A percentile compares a stretch with the other conserved stretches of the same genome.
These are phyloP conservation scores for Corynascus novoguineensis DNA, from an alignment of 495 filamentous ascomycete genomes.

Conservation along the genomic window DNA sequence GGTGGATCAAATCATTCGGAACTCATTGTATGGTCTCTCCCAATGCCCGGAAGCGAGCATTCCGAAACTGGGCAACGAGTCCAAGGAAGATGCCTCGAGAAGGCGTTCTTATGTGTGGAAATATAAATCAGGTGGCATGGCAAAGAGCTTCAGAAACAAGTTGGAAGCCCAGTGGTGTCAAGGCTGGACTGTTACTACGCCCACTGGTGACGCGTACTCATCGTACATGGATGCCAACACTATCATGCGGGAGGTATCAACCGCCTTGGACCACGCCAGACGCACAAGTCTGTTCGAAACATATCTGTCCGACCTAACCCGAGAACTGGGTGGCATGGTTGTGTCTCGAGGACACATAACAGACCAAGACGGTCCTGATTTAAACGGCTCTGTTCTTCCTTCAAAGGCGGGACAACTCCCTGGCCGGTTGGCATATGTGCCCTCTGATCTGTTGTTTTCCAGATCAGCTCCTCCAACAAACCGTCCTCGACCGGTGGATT, in stretches of 20 bases:
- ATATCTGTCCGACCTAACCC: neutral
- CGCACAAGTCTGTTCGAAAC: neutral
- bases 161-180: slow-evolving; percentile 6
- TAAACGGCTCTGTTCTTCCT: neutral
- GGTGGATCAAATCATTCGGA: neutral
- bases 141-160: neutral
- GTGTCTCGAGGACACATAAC: too few relatives aligned
- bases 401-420: neutral
- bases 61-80: neutral
- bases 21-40: neutral
- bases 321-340: neutral
- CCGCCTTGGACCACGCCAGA: neutral
- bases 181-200: neutral
- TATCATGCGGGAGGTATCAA: neutral
- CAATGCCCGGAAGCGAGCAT: neutral
- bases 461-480: neutral
- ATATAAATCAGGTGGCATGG: neutral
- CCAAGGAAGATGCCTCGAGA: neutral
- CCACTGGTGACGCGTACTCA: neutral
- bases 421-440: neutral
- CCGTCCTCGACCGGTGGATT: neutral
- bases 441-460: neutral
- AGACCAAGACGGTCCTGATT: neutral
- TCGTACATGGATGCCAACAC: neutral
- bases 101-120: neutral